Evolutionary conservation across 2,329 filamentous ascomycete genomes (phyloP), one percentile per base, ranked within the genome.

Genomic region (Diplodia sapinea): DNA sequence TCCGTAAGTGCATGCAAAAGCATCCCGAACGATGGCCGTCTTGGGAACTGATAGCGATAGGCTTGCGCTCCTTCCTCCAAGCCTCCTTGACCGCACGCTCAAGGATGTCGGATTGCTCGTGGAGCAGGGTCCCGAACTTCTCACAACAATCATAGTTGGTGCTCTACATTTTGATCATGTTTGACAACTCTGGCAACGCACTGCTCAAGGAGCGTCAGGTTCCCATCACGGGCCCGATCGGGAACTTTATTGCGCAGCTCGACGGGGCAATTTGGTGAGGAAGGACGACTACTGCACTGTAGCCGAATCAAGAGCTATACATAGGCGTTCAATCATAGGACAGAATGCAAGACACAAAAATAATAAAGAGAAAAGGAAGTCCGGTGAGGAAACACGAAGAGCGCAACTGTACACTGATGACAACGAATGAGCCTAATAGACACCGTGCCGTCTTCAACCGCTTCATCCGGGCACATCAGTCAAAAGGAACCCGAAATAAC

Each of bases 231-330:
- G 55, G 55, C 8, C 55, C 55, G 33, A 59, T 59, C 20, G 55
- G 55, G 11, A 47, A 59, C 55, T 59, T 59, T 9, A 26, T 59
- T 17, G 55, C 55, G 8, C 55, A 40, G 55, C 51, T 54, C 13
- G 36, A n/a, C 15, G 51, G 51, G 2, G 51, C 23, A 17, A 54
- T 54, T 13, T 54, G 26, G 51, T 54, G 31, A 33, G 8, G 31
- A 33, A 33, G 8, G 6, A 9, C 31, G 31, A 33, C 31, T 9
- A 33, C 31, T 6, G 31, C 31, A 33, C 31, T 33, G 31, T 33
- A 33, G 8, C 6, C 31, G 8, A 33, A 33, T 1, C 6, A 1
- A 33, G 31, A 33, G 31, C 7, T 33, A 33, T 33, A 33, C 4
- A 26, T 26, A 26, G 26, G 26, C 26, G 26, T 26, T 26, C 26